These are phyloP conservation scores for Begonia fuchsioides DNA, from an alignment of 306 rosid species.

Conservation along the genomic window DNA sequence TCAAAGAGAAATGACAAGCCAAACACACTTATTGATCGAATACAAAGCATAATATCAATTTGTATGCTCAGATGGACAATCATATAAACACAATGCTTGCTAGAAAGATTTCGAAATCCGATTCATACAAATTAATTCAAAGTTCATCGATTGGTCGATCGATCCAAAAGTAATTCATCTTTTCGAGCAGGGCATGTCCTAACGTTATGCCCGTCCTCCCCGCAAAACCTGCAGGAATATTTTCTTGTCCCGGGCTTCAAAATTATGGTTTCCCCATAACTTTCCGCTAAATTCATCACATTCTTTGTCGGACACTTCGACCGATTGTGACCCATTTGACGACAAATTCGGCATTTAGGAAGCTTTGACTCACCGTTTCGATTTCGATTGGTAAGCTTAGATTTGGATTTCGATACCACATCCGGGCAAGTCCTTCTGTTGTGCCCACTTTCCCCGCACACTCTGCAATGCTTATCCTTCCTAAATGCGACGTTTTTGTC, in stretches of 20 bases:
- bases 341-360: slow-evolving; percentile 41
- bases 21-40: no score
- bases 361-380: slow-evolving; percentile 19
- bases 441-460: slow-evolving; percentile 26
- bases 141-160: slow-evolving; percentile 5
- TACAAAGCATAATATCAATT: no score
- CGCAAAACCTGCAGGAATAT: slow-evolving; percentile 50
- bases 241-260: slow-evolving; percentile 12
- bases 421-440: slow-evolving; percentile 57
- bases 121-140: slow-evolving; percentile 1
- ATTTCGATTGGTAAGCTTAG: slow-evolving; percentile 16
- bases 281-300: slow-evolving; percentile 5
- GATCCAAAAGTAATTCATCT: slow-evolving; percentile 13
- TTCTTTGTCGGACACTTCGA: slow-evolving; percentile 35
- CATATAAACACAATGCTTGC: no score
- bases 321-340: slow-evolving; percentile 47
- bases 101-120: neutral
- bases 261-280: slow-evolving; percentile 6
- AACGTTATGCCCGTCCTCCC: slow-evolving; percentile 44
- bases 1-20: no score
- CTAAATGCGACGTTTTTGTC: slow-evolving; percentile 8
- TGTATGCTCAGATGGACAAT: no score
- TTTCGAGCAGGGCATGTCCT: slow-evolving; percentile 55
- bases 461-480: slow-evolving; percentile 6
- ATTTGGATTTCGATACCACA: neutral